phyloP scores from a whole-genome alignment of 352 stramenopile species.

The Phytophthora pseudosyringae region DNA sequence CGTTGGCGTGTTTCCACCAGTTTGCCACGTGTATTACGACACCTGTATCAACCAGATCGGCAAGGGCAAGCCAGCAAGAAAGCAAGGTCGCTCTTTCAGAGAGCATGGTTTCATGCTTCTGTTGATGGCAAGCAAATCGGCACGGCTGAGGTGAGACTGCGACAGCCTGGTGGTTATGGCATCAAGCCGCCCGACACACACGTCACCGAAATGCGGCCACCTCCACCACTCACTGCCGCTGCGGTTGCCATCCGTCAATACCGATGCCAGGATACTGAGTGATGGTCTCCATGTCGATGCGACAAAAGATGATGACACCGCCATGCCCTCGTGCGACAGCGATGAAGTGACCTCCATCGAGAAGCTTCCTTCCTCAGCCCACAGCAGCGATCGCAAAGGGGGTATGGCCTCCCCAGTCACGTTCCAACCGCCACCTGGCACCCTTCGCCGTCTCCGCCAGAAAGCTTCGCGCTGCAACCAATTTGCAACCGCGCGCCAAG shows the following conservation, averaged over 20 bases:
- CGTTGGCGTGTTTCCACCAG: no score
- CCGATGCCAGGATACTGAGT: no score
- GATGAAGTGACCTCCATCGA: not conserved
- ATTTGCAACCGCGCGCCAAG: not conserved
- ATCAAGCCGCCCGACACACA: constrained; percentile 11
- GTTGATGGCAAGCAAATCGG: constrained; percentile 24
- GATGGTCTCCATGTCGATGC: constrained; percentile 2
- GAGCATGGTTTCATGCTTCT: not conserved
- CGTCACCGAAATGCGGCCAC: not conserved
- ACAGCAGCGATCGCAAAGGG: not conserved
- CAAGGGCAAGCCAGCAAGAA: no score
- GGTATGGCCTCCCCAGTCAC: no score
- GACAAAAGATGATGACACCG: constrained; percentile 17
- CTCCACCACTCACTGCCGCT: constrained; percentile 2
- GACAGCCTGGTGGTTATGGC: constrained; percentile 10
- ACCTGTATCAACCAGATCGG: no score
- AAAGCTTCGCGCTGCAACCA: not conserved
- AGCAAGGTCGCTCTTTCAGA: not conserved
- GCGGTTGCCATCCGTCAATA: no score
- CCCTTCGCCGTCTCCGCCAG: no score
- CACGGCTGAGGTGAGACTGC: constrained; percentile 8
- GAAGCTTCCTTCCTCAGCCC: not conserved
- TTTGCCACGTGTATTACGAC: no score
- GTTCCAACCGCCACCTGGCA: no score
- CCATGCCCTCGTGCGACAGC: constrained; percentile 1